phyloP scores from a whole-genome alignment of 2,329 filamentous ascomycete species.

The Cordyceps farinosa region DNA sequence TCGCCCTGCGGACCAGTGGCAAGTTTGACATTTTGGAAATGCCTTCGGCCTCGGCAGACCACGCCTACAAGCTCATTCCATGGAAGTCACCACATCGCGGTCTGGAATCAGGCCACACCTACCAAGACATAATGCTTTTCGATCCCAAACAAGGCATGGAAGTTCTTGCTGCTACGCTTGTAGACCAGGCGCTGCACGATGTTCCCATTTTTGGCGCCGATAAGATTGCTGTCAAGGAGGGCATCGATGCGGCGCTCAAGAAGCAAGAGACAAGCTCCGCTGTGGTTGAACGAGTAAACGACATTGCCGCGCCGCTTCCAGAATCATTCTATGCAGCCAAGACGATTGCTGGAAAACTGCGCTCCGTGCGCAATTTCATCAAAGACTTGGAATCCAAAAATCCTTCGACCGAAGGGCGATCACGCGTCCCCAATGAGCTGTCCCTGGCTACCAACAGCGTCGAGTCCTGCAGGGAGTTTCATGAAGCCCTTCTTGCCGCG shows the following conservation, averaged over 20 bases:
- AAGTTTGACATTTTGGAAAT: constrained; percentile 60
- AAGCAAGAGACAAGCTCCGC: constrained; percentile 32
- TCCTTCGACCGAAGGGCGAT: constrained; percentile 27
- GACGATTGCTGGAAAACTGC: constrained; percentile 48
- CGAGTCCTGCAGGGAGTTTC: constrained; percentile 52
- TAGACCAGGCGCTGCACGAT: constrained; percentile 51
- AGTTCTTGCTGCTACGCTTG: constrained; percentile 52
- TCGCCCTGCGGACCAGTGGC: constrained; percentile 59
- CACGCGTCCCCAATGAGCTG: constrained; percentile 30
- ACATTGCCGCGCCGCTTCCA: constrained; percentile 36
- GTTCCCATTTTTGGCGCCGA: constrained; percentile 55
- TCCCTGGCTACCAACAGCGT: constrained; percentile 37
- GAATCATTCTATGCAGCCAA: constrained; percentile 39
- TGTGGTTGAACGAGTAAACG: constrained; percentile 36
- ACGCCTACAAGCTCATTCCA: constrained; percentile 57
- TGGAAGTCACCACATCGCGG: constrained; percentile 59
- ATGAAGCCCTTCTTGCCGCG: constrained; percentile 51
- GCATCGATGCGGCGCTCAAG: constrained; percentile 41
- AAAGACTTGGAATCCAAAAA: constrained; percentile 27
- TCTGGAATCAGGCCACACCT: constrained; percentile 48
- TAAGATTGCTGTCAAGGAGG: constrained; percentile 39
- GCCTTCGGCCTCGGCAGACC: constrained; percentile 54
- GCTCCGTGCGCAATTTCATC: constrained; percentile 41
- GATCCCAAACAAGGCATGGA: constrained; percentile 51
- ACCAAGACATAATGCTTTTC: constrained; percentile 56